phyloP scores from a whole-genome alignment of 371 early-diverging fungal genomes.

The Apophysomyces elegans region DNA sequence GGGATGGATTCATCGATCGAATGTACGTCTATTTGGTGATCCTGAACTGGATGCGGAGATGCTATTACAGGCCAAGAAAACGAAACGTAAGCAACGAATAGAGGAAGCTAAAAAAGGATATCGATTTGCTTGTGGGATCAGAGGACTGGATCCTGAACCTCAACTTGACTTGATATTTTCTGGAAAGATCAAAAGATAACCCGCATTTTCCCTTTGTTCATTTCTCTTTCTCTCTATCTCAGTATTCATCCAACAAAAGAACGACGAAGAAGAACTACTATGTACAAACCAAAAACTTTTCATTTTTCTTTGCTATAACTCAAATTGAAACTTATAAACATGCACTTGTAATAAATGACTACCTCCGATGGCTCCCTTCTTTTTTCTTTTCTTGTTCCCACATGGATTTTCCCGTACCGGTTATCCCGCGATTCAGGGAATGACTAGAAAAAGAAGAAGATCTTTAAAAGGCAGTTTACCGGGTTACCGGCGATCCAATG shows the following conservation, averaged over 20 bases:
- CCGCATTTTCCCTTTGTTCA: not conserved
- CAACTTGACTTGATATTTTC: slow-evolving; percentile 7
- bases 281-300: not conserved
- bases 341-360: slow-evolving; percentile 7
- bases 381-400: too few species aligned
- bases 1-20: slow-evolving; percentile 43
- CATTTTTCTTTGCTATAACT: not conserved
- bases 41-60: slow-evolving; percentile 34
- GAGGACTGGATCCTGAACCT: slow-evolving; percentile 31
- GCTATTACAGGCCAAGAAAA: slow-evolving; percentile 33
- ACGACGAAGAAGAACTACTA: not conserved
- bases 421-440: not conserved
- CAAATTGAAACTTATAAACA: not conserved
- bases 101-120: slow-evolving; percentile 42
- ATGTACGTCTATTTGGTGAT: slow-evolving; percentile 38
- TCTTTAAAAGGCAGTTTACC: slow-evolving; percentile 10
- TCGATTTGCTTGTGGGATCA: slow-evolving; percentile 32
- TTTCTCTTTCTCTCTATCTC: not conserved
- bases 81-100: slow-evolving; percentile 28
- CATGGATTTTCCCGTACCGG: not conserved
- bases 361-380: not conserved
- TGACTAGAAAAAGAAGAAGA: not conserved
- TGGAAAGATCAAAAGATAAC: not conserved
- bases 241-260: not conserved
- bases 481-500: slow-evolving; percentile 9